Conservation (phyloP, 139 green algal species). For the Eudorina sp. region DNA sequence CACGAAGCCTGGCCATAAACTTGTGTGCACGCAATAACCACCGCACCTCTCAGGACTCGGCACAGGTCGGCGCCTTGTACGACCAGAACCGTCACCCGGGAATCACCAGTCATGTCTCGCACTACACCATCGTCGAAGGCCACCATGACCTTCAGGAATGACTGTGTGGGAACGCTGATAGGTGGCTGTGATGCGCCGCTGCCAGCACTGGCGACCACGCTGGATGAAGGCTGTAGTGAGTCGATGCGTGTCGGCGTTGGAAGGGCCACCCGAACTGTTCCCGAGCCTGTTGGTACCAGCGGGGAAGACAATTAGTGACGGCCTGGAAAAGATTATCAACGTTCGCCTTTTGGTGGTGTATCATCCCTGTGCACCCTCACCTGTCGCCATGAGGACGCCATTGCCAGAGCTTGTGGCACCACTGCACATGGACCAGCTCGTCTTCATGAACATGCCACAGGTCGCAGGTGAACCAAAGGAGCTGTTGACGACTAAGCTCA, state of each 20-base stretch:
- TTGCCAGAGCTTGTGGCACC: not conserved
- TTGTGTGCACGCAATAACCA: too few species aligned
- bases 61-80: slow-evolving; percentile 50
- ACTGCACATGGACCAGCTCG: slow-evolving; percentile 53
- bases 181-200: slow-evolving; percentile 49
- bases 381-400: slow-evolving; percentile 33
- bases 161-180: slow-evolving; percentile 43
- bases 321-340: too few species aligned
- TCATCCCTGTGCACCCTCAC: not conserved
- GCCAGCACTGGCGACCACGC: slow-evolving; percentile 33
- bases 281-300: slow-evolving; percentile 24
- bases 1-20: too few species aligned
- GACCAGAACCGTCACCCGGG: slow-evolving; percentile 19
- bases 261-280: slow-evolving; percentile 43
- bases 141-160: slow-evolving; percentile 36
- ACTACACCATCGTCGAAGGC: slow-evolving; percentile 53
- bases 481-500: slow-evolving; percentile 48
- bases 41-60: not conserved
- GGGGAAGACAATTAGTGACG: too few species aligned
- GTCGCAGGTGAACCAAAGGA: slow-evolving; percentile 41
- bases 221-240: slow-evolving; percentile 18
- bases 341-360: too few species aligned
- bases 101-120: slow-evolving; percentile 56
- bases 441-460: slow-evolving; percentile 43
- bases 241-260: slow-evolving; percentile 46